Percentiles rank a stretch among this genome's conserved stretches.
Evolutionary conservation across 2,329 filamentous ascomycete genomes (phyloP).

Genomic region (Diatrype stigma): DNA sequence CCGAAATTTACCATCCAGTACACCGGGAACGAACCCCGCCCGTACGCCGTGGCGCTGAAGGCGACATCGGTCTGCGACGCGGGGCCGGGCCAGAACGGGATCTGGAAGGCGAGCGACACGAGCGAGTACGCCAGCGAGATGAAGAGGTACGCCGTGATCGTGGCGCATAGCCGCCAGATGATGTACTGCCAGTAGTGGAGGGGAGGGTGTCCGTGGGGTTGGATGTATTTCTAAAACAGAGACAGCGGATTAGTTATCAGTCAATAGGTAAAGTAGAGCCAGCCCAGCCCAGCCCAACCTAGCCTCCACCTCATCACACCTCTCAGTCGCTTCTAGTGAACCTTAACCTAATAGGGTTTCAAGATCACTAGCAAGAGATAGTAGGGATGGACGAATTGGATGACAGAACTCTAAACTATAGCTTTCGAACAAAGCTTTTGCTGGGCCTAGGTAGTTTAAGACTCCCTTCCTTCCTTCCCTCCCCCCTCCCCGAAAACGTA

Average conservation of each 20-base stretch:
- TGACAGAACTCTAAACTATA: no score
- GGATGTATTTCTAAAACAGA: constrained; percentile 49
- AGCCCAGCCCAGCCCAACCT: no score
- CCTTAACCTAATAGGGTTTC: background rate
- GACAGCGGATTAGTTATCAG: background rate
- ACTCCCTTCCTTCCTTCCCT: no score
- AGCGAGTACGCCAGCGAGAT: constrained; percentile 60
- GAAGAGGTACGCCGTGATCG: constrained; percentile 54
- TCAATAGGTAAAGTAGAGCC: no score
- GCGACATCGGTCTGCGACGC: constrained; percentile 31
- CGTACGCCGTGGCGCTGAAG: constrained; percentile 47
- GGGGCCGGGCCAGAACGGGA: constrained; percentile 52
- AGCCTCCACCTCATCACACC: constrained; percentile 4
- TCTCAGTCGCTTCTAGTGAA: background rate
- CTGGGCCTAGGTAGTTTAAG: no score
- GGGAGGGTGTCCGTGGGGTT: constrained; percentile 50
- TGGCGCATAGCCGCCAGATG: constrained; percentile 54
- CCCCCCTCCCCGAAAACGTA: no score
- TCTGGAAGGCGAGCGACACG: constrained; percentile 59
- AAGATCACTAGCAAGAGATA: background rate
- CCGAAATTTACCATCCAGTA: constrained; percentile 60
- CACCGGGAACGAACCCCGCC: constrained; percentile 53
- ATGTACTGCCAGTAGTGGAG: constrained; percentile 56
- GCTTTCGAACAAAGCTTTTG: no score
- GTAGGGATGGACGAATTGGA: no score